Conservation (phyloP, 78 protist genomes). For the Dictyostelium brefeldianum region DNA sequence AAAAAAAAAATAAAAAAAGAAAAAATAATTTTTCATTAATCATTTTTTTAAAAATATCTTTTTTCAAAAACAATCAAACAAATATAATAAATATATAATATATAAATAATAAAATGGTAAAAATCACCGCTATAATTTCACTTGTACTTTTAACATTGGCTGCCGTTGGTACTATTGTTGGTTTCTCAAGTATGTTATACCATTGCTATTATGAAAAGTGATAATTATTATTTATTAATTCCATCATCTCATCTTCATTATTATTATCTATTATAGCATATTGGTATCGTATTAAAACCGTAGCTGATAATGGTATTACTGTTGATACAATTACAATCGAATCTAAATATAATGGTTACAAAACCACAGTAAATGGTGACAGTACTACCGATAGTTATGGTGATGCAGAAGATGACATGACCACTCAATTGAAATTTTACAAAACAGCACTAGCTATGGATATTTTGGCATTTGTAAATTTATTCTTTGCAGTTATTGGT, state of each 20-base stretch:
- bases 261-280: not conserved
- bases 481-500: not conserved
- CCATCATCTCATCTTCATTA: no score
- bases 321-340: not conserved
- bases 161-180: not conserved
- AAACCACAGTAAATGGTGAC: not conserved
- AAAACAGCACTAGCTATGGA: not conserved
- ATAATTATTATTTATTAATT: no score
- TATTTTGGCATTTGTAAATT: not conserved
- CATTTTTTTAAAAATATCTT: no score
- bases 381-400: not conserved
- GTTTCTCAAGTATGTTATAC: not conserved
- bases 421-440: not conserved
- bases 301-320: not conserved
- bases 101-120: no score
- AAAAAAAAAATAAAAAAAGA: no score
- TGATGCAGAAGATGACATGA: not conserved
- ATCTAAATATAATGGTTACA: not conserved
- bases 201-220: no score
- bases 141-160: not conserved
- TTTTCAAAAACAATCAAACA: no score
- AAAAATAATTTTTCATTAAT: no score
- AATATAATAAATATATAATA: no score
- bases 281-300: not conserved
- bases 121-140: not conserved